These are phyloP conservation scores for Coemansia reversa DNA, from an alignment of 192 early-diverging fungal genomes.

Conservation along the genomic window DNA sequence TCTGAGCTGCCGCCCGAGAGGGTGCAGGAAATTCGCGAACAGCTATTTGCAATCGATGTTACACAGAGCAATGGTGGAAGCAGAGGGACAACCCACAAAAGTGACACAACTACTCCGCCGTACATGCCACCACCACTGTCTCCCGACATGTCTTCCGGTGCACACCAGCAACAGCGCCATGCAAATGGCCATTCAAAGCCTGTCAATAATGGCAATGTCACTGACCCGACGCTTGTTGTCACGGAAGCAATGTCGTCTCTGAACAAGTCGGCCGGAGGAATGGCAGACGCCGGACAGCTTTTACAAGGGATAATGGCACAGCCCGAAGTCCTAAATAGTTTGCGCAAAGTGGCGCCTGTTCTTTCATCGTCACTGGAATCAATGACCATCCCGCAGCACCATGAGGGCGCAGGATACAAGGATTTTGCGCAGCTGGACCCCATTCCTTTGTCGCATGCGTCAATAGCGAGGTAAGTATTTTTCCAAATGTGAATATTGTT, in stretches of 20 bases:
- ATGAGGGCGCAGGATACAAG: slow-evolving; percentile 16
- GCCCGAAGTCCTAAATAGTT: slow-evolving; percentile 28
- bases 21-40: slow-evolving; percentile 26
- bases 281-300: slow-evolving; percentile 24
- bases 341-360: slow-evolving; percentile 38
- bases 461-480: slow-evolving; percentile 43
- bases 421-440: slow-evolving; percentile 38
- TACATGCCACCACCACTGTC: slow-evolving; percentile 15
- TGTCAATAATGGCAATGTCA: not conserved
- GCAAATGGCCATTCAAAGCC: not conserved
- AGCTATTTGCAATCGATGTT: slow-evolving; percentile 24
- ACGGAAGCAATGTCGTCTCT: not conserved
- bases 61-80: not conserved
- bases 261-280: not conserved
- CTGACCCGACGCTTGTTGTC: not conserved
- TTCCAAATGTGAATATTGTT: not conserved
- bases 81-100: not conserved
- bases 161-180: not conserved
- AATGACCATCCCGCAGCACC: slow-evolving; percentile 19
- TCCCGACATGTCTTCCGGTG: not conserved
- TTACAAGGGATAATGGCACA: slow-evolving; percentile 39
- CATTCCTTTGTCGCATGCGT: slow-evolving; percentile 34
- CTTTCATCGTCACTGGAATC: slow-evolving; percentile 32
- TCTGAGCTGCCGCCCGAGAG: slow-evolving; percentile 22
- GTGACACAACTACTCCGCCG: slow-evolving; percentile 13